phyloP scores from a whole-genome alignment of 805 yeast species.

The Zygoascus bituminiphila region DNA sequence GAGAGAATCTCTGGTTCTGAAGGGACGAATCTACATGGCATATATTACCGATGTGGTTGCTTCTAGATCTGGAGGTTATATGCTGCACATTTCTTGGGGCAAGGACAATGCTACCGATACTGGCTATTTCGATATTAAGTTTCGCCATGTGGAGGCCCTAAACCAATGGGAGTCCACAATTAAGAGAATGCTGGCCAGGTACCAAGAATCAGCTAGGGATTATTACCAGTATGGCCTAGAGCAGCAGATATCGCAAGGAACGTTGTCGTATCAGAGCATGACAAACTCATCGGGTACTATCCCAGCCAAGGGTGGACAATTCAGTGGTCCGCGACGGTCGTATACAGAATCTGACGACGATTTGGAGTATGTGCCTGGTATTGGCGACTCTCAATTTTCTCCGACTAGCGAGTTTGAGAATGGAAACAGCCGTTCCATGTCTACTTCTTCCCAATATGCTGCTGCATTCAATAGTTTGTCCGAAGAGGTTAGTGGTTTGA shows the following conservation, averaged over 20 bases:
- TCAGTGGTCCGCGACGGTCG: background rate
- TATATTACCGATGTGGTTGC: slow-evolving; percentile 44
- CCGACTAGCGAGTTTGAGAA: background rate
- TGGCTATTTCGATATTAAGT: slow-evolving; percentile 69
- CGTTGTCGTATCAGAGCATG: background rate
- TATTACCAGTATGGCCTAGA: background rate
- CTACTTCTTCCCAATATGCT: background rate
- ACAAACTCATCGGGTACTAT: background rate
- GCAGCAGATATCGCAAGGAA: background rate
- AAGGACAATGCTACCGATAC: slow-evolving; percentile 66
- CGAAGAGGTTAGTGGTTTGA: slow-evolving; percentile 9
- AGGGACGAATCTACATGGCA: slow-evolving; percentile 75
- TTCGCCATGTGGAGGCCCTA: slow-evolving; percentile 74
- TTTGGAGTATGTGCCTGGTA: background rate
- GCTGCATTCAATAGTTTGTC: slow-evolving; percentile 4
- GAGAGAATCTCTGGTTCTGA: slow-evolving; percentile 42
- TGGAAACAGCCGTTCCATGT: background rate
- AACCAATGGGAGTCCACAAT: slow-evolving; percentile 61
- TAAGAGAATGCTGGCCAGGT: slow-evolving; percentile 20
- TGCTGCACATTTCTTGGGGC: slow-evolving; percentile 29
- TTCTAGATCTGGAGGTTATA: slow-evolving; percentile 25
- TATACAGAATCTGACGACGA: background rate
- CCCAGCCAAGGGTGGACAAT: background rate
- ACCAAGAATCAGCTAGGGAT: slow-evolving; percentile 14
- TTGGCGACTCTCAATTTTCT: background rate